These are phyloP conservation scores for Penicillium samsonianum DNA, from an alignment of 495 filamentous ascomycete genomes.

Conservation along the genomic window DNA sequence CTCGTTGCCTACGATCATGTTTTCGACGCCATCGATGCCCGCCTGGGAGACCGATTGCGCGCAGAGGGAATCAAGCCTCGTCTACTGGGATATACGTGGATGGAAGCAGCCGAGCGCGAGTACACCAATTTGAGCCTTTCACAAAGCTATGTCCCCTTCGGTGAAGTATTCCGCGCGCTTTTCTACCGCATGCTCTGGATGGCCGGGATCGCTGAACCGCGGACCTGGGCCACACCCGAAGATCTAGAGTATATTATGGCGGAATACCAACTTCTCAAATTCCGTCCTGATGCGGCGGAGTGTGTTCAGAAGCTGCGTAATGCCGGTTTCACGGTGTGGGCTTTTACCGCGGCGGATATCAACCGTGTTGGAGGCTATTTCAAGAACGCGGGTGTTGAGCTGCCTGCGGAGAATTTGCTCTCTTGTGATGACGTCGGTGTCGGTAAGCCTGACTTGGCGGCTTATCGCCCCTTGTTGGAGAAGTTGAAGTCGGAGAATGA, in stretches of 20 bases:
- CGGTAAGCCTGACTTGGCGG: slow-evolving; percentile 35
- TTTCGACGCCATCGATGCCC: slow-evolving; percentile 32
- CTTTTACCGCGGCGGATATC: slow-evolving; percentile 42
- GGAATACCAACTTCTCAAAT: slow-evolving; percentile 28
- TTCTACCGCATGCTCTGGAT: slow-evolving; percentile 42
- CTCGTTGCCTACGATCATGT: slow-evolving; percentile 36
- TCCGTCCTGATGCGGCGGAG: slow-evolving; percentile 35
- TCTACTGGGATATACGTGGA: slow-evolving; percentile 42
- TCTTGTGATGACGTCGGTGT: slow-evolving; percentile 34
- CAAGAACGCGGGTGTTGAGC: slow-evolving; percentile 31
- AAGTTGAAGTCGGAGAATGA: slow-evolving; percentile 24
- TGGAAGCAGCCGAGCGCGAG: slow-evolving; percentile 44
- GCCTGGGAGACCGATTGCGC: slow-evolving; percentile 36
- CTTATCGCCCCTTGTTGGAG: slow-evolving; percentile 31
- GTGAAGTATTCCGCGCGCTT: slow-evolving; percentile 33
- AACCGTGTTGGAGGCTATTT: slow-evolving; percentile 42
- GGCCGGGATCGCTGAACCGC: slow-evolving; percentile 32
- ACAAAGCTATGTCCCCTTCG: slow-evolving; percentile 31
- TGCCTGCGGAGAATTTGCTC: slow-evolving; percentile 39
- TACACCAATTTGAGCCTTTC: slow-evolving; percentile 44
- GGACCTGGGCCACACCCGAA: slow-evolving; percentile 32
- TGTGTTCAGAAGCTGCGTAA: slow-evolving; percentile 39
- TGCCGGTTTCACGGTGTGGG: slow-evolving; percentile 46
- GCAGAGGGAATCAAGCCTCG: slow-evolving; percentile 37
- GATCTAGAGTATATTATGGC: slow-evolving; percentile 33